phyloP scores from a whole-genome alignment of 345 rosid genomes.

The Hibiscus trionum region DNA sequence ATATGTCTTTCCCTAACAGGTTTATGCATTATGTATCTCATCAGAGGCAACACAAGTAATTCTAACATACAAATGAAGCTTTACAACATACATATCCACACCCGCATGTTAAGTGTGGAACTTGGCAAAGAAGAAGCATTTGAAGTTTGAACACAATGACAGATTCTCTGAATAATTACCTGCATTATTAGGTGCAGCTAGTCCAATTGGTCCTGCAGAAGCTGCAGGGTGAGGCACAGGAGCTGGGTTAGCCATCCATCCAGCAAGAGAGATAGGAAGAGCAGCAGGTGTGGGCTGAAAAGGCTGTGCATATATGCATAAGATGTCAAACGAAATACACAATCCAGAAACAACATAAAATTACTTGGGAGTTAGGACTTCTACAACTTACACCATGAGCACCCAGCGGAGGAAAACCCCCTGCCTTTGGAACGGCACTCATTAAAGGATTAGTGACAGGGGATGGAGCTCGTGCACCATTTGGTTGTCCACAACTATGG shows the following conservation, averaged over 20 bases:
- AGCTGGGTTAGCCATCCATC: conserved; percentile 76
- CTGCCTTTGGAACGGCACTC: conserved; percentile 54
- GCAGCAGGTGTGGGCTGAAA: conserved; percentile 61
- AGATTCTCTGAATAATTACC: conserved; percentile 30
- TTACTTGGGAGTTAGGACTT: neutral
- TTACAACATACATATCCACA: neutral
- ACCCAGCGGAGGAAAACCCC: conserved; percentile 45
- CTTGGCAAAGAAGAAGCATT: neutral
- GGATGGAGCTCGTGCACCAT: conserved; percentile 70
- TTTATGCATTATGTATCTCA: neutral
- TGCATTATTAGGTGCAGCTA: conserved; percentile 51
- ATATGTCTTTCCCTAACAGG: conserved; percentile 2
- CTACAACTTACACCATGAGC: conserved; percentile 63
- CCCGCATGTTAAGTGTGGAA: neutral
- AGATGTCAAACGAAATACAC: conserved; percentile 14
- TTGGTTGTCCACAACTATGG: conserved; percentile 65
- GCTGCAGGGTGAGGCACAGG: conserved; percentile 62
- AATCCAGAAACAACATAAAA: conserved; percentile 6
- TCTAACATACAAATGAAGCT: neutral
- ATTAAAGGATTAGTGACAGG: conserved; percentile 71
- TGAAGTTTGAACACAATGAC: neutral
- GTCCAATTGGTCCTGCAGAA: conserved; percentile 60
- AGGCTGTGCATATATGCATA: conserved; percentile 36
- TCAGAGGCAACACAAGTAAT: neutral
- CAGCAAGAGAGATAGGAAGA: conserved; percentile 59